phyloP scores from a whole-genome alignment of 345 rosid species.

The Populus simonii region DNA sequence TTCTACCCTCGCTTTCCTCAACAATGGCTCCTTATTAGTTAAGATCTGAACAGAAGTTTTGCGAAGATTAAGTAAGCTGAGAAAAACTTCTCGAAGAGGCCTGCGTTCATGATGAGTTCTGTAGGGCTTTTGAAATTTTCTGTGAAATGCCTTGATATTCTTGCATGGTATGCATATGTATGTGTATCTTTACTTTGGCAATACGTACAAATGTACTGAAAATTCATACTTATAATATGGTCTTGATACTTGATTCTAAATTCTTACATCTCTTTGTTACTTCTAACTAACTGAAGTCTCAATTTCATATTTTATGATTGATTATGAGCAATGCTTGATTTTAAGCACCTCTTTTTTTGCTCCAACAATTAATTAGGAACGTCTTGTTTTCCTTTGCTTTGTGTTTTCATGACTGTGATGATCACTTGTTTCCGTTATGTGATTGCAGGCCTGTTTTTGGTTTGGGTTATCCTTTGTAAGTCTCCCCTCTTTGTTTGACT shows the following conservation, averaged over 20 bases:
- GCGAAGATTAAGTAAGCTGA: neutral
- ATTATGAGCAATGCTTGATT: neutral
- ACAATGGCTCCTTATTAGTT: neutral
- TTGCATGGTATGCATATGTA: conserved; percentile 25
- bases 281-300: neutral
- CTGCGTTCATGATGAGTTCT: conserved; percentile 14
- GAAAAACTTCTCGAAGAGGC: neutral
- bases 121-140: conserved; percentile 14
- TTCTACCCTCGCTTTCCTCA: neutral
- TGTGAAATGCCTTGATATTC: conserved; percentile 12
- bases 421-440: neutral
- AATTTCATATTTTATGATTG: neutral
- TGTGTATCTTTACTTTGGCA: neutral
- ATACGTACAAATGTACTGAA: neutral
- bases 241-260: neutral
- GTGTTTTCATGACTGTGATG: neutral
- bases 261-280: neutral
- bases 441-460: conserved; percentile 36
- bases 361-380: neutral
- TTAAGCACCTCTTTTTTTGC: neutral
- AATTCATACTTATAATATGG: neutral
- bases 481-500: neutral
- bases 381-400: neutral
- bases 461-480: conserved; percentile 40
- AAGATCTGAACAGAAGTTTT: neutral